Conservation (phyloP, 176 grass and related monocot species). For the Themeda triandra region DNA sequence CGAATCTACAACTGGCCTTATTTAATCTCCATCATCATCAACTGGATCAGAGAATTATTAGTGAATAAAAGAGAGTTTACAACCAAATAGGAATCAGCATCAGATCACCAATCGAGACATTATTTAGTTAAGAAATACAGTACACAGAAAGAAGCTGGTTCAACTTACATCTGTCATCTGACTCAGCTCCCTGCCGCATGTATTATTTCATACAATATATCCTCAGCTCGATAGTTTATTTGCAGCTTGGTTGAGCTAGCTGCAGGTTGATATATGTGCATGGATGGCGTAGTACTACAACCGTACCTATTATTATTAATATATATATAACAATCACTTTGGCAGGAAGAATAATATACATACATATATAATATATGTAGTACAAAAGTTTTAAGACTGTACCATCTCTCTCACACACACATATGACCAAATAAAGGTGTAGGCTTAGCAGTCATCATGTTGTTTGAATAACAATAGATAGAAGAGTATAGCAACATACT, state of each 20-base stretch:
- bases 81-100: constrained; percentile 16
- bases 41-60: background rate
- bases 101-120: background rate
- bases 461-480: background rate
- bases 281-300: constrained; percentile 8
- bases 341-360: background rate
- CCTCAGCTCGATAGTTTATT: background rate
- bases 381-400: background rate
- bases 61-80: background rate
- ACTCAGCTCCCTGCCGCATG: background rate
- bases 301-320: background rate
- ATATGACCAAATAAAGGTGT: constrained; percentile 23
- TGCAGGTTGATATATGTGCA: background rate
- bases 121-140: background rate
- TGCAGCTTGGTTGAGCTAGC: background rate
- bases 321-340: background rate
- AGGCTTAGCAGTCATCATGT: background rate
- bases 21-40: background rate
- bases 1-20: background rate
- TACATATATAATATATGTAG: background rate
- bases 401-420: background rate
- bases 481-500: background rate
- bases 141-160: background rate
- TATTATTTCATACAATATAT: background rate
- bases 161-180: constrained; percentile 20